Conservation (phyloP, 345 rosid species). For the Brassica nigra region DNA sequence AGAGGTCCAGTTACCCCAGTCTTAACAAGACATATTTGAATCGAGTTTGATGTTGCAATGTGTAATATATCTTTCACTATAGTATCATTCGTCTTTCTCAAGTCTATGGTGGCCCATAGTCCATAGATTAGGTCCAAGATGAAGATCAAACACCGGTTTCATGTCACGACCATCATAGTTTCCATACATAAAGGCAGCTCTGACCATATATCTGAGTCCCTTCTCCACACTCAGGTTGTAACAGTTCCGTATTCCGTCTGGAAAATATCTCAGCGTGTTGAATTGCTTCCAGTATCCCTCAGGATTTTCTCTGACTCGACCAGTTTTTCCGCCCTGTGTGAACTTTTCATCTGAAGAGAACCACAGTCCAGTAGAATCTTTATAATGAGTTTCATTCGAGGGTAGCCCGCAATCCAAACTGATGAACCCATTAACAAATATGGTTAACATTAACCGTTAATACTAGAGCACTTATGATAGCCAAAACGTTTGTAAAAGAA, state of each 20-base stretch:
- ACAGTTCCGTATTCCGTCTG: slow-evolving; percentile 45
- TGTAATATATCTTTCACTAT: too few species aligned
- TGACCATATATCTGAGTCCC: slow-evolving; percentile 40
- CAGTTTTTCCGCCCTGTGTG: too few species aligned
- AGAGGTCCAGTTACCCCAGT: too few species aligned
- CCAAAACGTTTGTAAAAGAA: background rate
- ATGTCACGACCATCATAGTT: slow-evolving; percentile 38
- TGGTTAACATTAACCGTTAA: background rate
- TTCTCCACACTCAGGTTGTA: slow-evolving; percentile 39
- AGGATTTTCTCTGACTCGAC: too few species aligned
- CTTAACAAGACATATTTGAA: too few species aligned
- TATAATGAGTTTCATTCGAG: background rate
- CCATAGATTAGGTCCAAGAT: slow-evolving; percentile 26
- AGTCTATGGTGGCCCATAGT: too few species aligned
- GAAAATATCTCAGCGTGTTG: slow-evolving; percentile 39
- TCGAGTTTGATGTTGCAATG: too few species aligned
- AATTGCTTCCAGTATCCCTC: background rate
- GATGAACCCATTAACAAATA: background rate
- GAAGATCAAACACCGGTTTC: slow-evolving; percentile 1
- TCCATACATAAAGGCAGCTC: slow-evolving; percentile 40
- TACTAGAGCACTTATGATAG: background rate
- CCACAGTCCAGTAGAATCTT: background rate
- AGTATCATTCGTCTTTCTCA: too few species aligned
- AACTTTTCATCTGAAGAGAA: background rate
- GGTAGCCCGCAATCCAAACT: background rate